These are phyloP conservation scores for Neopestalotiopsis rosae DNA, from an alignment of 2,329 filamentous ascomycete species.

Conservation along the genomic window DNA sequence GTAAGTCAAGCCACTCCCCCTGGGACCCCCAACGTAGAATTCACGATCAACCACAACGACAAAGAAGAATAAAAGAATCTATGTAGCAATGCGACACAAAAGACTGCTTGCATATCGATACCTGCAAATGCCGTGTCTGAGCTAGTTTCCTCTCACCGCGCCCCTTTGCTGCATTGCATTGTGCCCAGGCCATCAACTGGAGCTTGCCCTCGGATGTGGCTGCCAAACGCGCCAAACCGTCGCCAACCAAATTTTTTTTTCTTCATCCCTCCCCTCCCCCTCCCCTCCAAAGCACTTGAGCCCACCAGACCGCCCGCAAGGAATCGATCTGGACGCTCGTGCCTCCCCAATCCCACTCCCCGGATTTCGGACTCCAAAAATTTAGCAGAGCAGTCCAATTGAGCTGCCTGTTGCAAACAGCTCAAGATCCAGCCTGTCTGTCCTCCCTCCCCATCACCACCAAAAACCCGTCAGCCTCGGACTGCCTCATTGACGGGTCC, in stretches of 20 bases:
- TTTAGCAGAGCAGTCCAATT: background rate
- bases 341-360: constrained; percentile 11
- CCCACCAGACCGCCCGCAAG: background rate
- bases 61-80: background rate
- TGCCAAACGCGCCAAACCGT: background rate
- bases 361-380: constrained; percentile 14
- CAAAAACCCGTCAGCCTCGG: background rate
- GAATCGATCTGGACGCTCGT: background rate
- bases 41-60: background rate
- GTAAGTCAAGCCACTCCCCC: too few relatives aligned
- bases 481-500: background rate
- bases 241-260: background rate
- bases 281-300: background rate
- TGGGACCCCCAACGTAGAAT: too few relatives aligned
- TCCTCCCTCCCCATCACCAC: background rate
- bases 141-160: too few relatives aligned
- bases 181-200: background rate
- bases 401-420: constrained; percentile 6
- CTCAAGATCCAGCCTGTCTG: background rate
- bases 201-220: background rate
- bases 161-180: background rate
- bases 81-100: background rate
- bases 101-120: background rate
- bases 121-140: too few relatives aligned
- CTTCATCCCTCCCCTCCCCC: background rate